Percentiles rank a stretch among this genome's conserved stretches.
These are phyloP conservation scores for Solanum hybrid DNA, from an alignment of 305 asterid genomes.

Conservation along the genomic window DNA sequence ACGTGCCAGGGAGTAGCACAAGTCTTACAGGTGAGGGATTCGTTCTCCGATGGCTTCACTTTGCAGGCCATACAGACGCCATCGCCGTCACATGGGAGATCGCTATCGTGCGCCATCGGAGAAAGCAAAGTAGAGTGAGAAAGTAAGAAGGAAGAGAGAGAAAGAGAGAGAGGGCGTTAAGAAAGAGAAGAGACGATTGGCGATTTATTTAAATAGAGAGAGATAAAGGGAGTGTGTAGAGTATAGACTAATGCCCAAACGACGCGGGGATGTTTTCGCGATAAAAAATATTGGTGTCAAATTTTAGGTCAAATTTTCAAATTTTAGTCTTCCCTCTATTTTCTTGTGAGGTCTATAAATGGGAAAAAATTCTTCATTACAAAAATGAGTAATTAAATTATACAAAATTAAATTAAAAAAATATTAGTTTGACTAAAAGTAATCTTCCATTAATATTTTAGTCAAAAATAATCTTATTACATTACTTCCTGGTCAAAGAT, in stretches of 20 bases:
- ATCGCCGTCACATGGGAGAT: slow-evolving; percentile 85
- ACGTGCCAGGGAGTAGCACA: slow-evolving; percentile 90
- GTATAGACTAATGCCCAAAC: background rate
- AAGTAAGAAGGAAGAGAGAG: background rate
- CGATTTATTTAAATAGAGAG: background rate
- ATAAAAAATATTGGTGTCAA: background rate
- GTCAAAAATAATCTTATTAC: background rate
- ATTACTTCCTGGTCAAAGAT: background rate
- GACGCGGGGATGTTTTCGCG: background rate
- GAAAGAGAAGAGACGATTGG: background rate
- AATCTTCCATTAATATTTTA: background rate
- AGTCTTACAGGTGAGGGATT: slow-evolving; percentile 53
- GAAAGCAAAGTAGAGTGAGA: background rate
- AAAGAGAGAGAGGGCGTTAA: background rate
- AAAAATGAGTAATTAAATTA: background rate
- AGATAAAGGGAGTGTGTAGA: background rate
- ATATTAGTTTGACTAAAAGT: background rate
- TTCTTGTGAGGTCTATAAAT: background rate
- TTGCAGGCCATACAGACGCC: slow-evolving; percentile 82
- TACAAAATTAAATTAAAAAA: background rate
- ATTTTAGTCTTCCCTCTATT: slow-evolving; percentile 6
- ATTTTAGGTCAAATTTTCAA: slow-evolving; percentile 5
- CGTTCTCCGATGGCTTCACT: slow-evolving; percentile 33
- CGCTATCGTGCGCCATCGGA: slow-evolving; percentile 40
- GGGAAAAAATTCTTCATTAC: background rate